Conservation (phyloP, 306 rosid genomes). For the Vigna trinervia region DNA sequence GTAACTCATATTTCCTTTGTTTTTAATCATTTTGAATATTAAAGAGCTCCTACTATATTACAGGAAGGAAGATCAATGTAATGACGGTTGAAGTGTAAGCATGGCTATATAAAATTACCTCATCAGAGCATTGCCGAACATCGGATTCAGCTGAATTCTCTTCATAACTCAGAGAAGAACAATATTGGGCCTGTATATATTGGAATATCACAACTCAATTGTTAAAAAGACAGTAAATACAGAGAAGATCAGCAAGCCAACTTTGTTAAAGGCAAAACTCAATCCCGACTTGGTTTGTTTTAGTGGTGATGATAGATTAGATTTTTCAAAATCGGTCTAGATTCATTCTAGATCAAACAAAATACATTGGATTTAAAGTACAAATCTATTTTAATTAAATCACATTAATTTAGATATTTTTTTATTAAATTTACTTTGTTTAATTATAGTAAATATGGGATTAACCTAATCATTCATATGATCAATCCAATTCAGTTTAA, state of each 20-base stretch:
- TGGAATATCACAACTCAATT: background rate
- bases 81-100: background rate
- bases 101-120: background rate
- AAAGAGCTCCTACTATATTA: background rate
- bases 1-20: background rate
- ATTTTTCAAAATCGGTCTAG: too few relatives aligned
- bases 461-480: too few relatives aligned
- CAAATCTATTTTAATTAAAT: too few relatives aligned
- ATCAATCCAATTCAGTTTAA: too few relatives aligned
- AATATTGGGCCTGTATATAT: background rate
- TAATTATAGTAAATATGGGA: too few relatives aligned
- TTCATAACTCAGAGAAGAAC: background rate
- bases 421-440: too few relatives aligned
- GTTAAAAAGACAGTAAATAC: background rate
- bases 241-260: background rate
- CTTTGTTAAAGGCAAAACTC: background rate
- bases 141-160: background rate
- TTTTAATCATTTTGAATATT: background rate
- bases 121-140: background rate
- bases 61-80: background rate
- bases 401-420: too few relatives aligned
- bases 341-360: too few relatives aligned
- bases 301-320: too few relatives aligned
- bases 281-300: background rate
- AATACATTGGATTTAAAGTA: too few relatives aligned